Evolutionary conservation across 495 filamentous ascomycete genomes (phyloP).

Genomic region (Tuber aestivum): DNA sequence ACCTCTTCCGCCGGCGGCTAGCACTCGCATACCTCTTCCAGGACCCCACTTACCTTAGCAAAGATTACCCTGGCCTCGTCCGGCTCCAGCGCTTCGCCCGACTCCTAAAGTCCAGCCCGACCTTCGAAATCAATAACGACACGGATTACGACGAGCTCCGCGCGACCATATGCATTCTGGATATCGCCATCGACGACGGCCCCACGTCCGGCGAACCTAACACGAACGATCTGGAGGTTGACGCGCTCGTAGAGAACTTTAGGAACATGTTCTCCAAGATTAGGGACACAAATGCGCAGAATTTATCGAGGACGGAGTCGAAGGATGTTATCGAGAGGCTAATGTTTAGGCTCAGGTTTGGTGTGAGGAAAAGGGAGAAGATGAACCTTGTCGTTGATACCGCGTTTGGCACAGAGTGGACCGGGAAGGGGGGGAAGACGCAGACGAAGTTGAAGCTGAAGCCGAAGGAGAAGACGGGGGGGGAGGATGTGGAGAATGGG

Average conservation of each 20-base stretch:
- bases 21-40: slow-evolving; percentile 64
- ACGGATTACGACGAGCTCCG: slow-evolving; percentile 65
- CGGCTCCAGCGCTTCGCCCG: slow-evolving; percentile 51
- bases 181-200: slow-evolving; percentile 66
- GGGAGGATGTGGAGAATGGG: not conserved
- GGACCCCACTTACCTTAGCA: slow-evolving; percentile 48
- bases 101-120: slow-evolving; percentile 48
- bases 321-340: slow-evolving; percentile 67
- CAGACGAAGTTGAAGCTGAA: slow-evolving; percentile 20
- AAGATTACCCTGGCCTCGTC: slow-evolving; percentile 47
- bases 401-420: slow-evolving; percentile 26
- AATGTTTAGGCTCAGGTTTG: slow-evolving; percentile 62
- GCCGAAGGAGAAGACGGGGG: not conserved
- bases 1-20: slow-evolving; percentile 63
- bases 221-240: slow-evolving; percentile 64
- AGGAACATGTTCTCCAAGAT: slow-evolving; percentile 65
- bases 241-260: slow-evolving; percentile 57
- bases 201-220: slow-evolving; percentile 34
- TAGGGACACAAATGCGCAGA: slow-evolving; percentile 64
- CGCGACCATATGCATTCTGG: slow-evolving; percentile 60
- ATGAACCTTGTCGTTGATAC: slow-evolving; percentile 45
- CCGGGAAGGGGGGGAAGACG: slow-evolving; percentile 21
- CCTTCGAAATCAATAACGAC: slow-evolving; percentile 49
- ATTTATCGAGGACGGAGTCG: slow-evolving; percentile 64
- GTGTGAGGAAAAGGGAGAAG: slow-evolving; percentile 52